These are phyloP conservation scores for Massariosphaeria phaeospora DNA, from an alignment of 495 filamentous ascomycete genomes.

Conservation along the genomic window DNA sequence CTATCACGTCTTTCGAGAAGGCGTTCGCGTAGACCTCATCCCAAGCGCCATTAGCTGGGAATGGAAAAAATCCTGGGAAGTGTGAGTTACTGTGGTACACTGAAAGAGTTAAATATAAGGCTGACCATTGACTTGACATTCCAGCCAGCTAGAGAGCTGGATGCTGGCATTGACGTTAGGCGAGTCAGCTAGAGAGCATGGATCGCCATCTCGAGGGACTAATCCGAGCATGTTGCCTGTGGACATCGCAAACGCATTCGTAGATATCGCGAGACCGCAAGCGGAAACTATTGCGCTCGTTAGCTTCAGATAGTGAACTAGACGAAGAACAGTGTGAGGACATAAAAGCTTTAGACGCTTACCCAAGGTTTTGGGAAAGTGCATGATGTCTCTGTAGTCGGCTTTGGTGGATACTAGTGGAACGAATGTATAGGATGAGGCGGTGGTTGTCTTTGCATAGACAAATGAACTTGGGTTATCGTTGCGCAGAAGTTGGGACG, in stretches of 20 bases:
- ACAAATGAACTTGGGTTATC: neutral
- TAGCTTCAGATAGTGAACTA: neutral
- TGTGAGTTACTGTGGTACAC: neutral
- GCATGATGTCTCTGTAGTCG: neutral
- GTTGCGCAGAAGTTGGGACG: no score
- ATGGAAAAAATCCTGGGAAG: constrained; percentile 25
- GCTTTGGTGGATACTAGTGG: neutral
- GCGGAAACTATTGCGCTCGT: neutral
- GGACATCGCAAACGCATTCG: neutral
- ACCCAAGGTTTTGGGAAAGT: neutral
- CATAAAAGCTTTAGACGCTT: neutral
- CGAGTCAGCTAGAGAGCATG: constrained; percentile 12
- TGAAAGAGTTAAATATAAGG: neutral
- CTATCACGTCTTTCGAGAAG: constrained; percentile 14
- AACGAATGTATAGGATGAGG: neutral
- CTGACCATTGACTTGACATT: constrained; percentile 23
- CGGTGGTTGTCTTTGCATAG: neutral
- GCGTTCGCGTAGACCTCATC: constrained; percentile 14
- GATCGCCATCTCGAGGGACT: constrained; percentile 1
- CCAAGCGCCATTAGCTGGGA: constrained; percentile 26
- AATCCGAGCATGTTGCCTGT: neutral
- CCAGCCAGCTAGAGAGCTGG: constrained; percentile 22
- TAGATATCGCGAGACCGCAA: neutral
- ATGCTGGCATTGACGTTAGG: constrained; percentile 17
- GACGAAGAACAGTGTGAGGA: no score